These are phyloP conservation scores for Pseudomonodictys pantanalensis DNA, from an alignment of 495 filamentous ascomycete species.

Conservation along the genomic window DNA sequence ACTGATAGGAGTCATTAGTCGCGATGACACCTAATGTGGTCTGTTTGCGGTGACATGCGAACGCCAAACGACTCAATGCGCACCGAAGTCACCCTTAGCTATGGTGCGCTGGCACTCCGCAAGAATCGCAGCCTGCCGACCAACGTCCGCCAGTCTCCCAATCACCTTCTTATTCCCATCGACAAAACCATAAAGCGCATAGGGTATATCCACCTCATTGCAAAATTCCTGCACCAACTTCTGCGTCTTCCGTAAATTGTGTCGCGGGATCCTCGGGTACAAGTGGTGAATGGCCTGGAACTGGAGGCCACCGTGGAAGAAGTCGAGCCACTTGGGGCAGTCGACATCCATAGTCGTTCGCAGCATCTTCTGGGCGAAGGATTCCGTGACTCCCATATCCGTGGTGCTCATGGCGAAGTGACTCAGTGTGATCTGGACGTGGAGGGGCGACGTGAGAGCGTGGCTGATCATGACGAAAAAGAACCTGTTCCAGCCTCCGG, in stretches of 20 bases:
- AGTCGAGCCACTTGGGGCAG: slow-evolving; percentile 93
- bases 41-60: not conserved
- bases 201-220: slow-evolving; percentile 85
- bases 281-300: slow-evolving; percentile 97
- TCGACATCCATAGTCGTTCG: slow-evolving; percentile 98
- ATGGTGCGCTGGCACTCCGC: slow-evolving; percentile 72
- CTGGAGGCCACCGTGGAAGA: slow-evolving; percentile 92
- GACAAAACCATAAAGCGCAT: slow-evolving; percentile 89
- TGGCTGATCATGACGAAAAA: slow-evolving; percentile 83
- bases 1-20: not conserved
- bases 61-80: slow-evolving; percentile 7
- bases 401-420: slow-evolving; percentile 97
- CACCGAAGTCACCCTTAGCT: slow-evolving; percentile 19
- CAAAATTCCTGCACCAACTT: slow-evolving; percentile 86
- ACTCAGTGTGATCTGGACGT: slow-evolving; percentile 92
- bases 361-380: slow-evolving; percentile 94
- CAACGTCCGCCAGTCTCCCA: slow-evolving; percentile 76
- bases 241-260: slow-evolving; percentile 84
- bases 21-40: not conserved
- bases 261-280: slow-evolving; percentile 88
- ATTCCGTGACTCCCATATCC: slow-evolving; percentile 81
- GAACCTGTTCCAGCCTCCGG: slow-evolving; percentile 65
- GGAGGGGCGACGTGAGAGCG: slow-evolving; percentile 78
- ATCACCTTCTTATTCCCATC: slow-evolving; percentile 90
- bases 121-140: slow-evolving; percentile 80